These are phyloP conservation scores for Dentipellis sp. DNA, from an alignment of 768 basidiomycete species.

Conservation along the genomic window DNA sequence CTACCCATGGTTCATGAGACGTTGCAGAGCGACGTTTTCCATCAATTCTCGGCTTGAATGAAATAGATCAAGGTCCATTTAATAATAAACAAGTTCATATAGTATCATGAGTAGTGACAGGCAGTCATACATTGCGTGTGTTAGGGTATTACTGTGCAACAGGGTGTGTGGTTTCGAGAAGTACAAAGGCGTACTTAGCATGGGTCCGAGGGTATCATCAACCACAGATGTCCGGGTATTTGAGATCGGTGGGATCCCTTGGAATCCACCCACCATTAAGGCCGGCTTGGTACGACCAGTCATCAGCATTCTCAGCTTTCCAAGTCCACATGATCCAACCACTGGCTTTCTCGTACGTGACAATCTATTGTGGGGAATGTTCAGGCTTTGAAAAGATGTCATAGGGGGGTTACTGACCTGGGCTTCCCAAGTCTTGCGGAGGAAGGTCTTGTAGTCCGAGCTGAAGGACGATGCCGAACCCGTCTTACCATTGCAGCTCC, in stretches of 20 bases:
- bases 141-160: too few relatives aligned
- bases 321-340: conserved; percentile 83
- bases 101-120: too few relatives aligned
- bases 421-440: conserved; percentile 78
- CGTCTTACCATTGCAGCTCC: conserved; percentile 66
- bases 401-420: conserved; percentile 36
- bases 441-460: conserved; percentile 68
- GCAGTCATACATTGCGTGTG: too few relatives aligned
- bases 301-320: conserved; percentile 77
- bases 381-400: background rate
- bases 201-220: conserved; percentile 10
- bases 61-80: too few relatives aligned
- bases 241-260: conserved; percentile 34
- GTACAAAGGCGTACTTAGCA: too few relatives aligned
- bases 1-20: too few relatives aligned
- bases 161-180: too few relatives aligned
- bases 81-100: too few relatives aligned
- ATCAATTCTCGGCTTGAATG: too few relatives aligned
- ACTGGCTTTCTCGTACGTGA: conserved; percentile 55
- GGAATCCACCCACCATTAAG: conserved; percentile 83
- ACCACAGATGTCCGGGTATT: conserved; percentile 58
- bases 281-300: conserved; percentile 86
- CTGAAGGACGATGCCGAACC: conserved; percentile 72
- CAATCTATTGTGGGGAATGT: conserved; percentile 18
- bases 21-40: too few relatives aligned